Evolutionary conservation across 2,329 filamentous ascomycete species (phyloP), one percentile per base, ranked within the genome.

Genomic region (Ophiostoma quercus): DNA sequence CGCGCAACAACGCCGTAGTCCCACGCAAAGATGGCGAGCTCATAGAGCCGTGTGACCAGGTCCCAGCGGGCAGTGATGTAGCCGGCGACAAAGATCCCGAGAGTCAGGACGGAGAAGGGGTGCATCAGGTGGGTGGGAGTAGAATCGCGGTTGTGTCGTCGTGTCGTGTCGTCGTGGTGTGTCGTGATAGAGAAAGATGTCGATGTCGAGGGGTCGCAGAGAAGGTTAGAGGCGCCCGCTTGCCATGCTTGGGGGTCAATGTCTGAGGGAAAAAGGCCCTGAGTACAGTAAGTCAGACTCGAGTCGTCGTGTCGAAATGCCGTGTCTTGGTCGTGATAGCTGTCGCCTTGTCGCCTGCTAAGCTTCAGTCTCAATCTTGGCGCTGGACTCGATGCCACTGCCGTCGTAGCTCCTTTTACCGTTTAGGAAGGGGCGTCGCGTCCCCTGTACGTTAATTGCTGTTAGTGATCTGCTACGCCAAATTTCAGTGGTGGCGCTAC

Each of bases 61-160:
- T 98, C 95, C 94, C 95, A 99, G 85, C 95, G 91, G 79, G 95
- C 95, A 82, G 95, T 99, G 80, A 94, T 98, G 86, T 99, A 99
- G 81, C 95, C 95, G 83, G 95, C 94, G 86, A 98, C 91, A 84
- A 99, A 99, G 84, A 99, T 97, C 83, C 91, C 93, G 83, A 97
- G 89, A 77, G 94, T 96, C 81, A 97, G 87, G 80, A 94, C 84
- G 74, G 94, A 98, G 84, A 98, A 97, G 78, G 94, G 92, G 92
- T 97, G 94, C 94, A 98, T 98, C 85, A 16, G 66, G 25, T 25
- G n/a, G 62, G n/a, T 22, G 16, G 7, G 39, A n/a, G 7, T n/a
- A 62, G 57, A 14, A 29, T 29, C 25, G 25, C 25, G 25, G 25
- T 29, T 29, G 25, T 29, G 25, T 29, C 25, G 25, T 62, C n/a